Percentiles rank a stretch among this genome's conserved stretches.
phyloP scores from a whole-genome alignment of 2,329 filamentous ascomycete species.

The Nothophaeocryptopus gaeumannii region DNA sequence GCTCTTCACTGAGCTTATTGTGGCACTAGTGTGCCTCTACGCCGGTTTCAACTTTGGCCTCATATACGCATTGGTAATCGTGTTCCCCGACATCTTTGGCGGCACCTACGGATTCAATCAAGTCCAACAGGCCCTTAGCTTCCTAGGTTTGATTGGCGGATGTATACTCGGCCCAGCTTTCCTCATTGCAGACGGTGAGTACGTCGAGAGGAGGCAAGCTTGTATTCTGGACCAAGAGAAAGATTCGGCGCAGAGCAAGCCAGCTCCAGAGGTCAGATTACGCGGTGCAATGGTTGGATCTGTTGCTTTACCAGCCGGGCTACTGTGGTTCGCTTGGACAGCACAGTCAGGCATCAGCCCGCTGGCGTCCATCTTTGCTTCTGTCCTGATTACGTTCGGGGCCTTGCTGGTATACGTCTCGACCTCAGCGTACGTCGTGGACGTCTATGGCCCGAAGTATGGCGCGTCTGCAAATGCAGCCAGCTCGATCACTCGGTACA shows the following conservation, averaged over 20 bases:
- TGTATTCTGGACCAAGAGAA: too few relatives aligned
- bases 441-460: slow-evolving; percentile 39
- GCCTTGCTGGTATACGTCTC: slow-evolving; percentile 31
- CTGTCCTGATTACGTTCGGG: slow-evolving; percentile 16
- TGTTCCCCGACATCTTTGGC: slow-evolving; percentile 25
- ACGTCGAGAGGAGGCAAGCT: slow-evolving; percentile 25
- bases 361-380: slow-evolving; percentile 35
- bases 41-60: slow-evolving; percentile 34
- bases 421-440: slow-evolving; percentile 39
- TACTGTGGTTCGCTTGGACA: slow-evolving; percentile 37
- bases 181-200: slow-evolving; percentile 40
- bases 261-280: neutral
- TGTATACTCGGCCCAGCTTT: slow-evolving; percentile 58
- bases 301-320: neutral
- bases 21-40: slow-evolving; percentile 35
- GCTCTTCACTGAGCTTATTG: slow-evolving; percentile 37
- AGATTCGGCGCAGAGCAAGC: too few relatives aligned
- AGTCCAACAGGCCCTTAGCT: slow-evolving; percentile 52
- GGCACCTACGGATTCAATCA: slow-evolving; percentile 15
- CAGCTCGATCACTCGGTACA: slow-evolving; percentile 32
- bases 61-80: slow-evolving; percentile 38
- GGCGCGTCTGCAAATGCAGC: slow-evolving; percentile 34
- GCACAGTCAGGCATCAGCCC: slow-evolving; percentile 33
- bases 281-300: neutral
- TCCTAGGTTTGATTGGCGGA: slow-evolving; percentile 65